Evolutionary conservation across 2,329 filamentous ascomycete genomes (phyloP).

Genomic region (Cercospora sp.): DNA sequence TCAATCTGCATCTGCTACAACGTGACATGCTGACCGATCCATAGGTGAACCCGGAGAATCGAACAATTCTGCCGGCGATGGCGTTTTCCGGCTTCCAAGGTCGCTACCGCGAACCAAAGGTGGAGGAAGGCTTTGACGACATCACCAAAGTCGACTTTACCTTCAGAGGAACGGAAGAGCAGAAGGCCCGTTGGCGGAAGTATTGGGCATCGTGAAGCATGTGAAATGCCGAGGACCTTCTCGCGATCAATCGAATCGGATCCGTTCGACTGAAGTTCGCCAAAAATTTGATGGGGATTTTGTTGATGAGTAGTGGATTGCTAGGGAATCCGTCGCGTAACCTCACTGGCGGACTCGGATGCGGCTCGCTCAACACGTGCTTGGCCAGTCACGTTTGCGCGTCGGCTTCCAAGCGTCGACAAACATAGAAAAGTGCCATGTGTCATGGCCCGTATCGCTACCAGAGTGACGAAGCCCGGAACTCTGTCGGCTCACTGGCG

Average conservation of each 20-base stretch:
- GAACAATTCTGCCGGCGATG: conserved; percentile 70
- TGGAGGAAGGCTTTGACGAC: conserved; percentile 80
- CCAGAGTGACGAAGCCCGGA: conserved; percentile 12
- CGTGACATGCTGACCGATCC: conserved; percentile 19
- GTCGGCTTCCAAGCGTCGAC: conserved; percentile 5
- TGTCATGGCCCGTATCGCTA: conserved; percentile 14
- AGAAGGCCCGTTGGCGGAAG: conserved; percentile 69
- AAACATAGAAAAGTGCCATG: conserved; percentile 19
- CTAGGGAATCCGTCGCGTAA: not conserved
- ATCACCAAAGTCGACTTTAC: conserved; percentile 71
- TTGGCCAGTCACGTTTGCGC: conserved; percentile 5
- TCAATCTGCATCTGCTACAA: conserved; percentile 20
- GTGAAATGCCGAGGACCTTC: not conserved
- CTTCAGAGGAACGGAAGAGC: conserved; percentile 60
- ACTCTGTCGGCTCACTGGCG: conserved; percentile 17
- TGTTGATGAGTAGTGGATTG: not conserved
- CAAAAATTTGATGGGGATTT: not conserved
- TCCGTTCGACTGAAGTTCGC: not conserved
- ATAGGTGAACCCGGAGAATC: conserved; percentile 78
- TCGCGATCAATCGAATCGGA: conserved; percentile 2
- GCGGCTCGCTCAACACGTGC: conserved; percentile 15
- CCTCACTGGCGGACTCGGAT: conserved; percentile 7
- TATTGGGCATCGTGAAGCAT: conserved; percentile 63
- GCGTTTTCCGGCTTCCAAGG: conserved; percentile 77
- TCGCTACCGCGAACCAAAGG: conserved; percentile 69